Base-by-base conservation (phyloP, 106 monocot species). In the Dioscorea zingiberensis region DNA sequence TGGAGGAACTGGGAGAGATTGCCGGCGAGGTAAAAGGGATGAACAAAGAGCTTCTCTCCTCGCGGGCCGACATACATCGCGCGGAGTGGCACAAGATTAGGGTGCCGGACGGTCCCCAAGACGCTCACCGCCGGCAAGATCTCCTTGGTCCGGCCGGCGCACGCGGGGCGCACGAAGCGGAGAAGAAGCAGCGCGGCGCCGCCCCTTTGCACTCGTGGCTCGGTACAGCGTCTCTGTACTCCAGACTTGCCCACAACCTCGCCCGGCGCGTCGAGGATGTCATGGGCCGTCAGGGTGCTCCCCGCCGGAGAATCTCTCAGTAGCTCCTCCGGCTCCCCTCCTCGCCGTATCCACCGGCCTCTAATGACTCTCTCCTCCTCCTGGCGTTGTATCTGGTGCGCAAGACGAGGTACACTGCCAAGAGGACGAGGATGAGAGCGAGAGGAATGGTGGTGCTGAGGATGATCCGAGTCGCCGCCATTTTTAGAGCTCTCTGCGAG, bases 11-110 rank as follows among this genome's bases (percentile, higher is more conserved):
- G 85, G 5, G 47, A 54, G 17, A 97, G 76, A 66, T 72, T 74
- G 12, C 88, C 91, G 5, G 73, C 76, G 8, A 71, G 69, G 23
- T 77, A 92, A 65, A 84, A 97, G 9, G 97, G 97, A 51, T 88
- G 76, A 26, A 97, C 85, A 25, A 97, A 74, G 62, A 97, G 79
- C 79, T 86, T 97, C 92, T 97, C 97, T 47, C 97, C 88, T 46
- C 84, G 69, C 7, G 88, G 88, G 8, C 97, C 97, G 13, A 86
- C 85, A 60, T 97, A 97, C 54, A 97, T 25, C 2, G 92, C 97
- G 29, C 65, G 54, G 3, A 97, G 55, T n/a, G 91, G 87, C 29
- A 92, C 97, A 64, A 97, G 54, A 75, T 97, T 97, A 23, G 81
- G 77, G 66, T 97, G 83, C 73, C 75, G 54, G 21, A 82, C 69